phyloP scores from a whole-genome alignment of 2,329 filamentous ascomycete genomes.

The Mycosphaerella arachidis region DNA sequence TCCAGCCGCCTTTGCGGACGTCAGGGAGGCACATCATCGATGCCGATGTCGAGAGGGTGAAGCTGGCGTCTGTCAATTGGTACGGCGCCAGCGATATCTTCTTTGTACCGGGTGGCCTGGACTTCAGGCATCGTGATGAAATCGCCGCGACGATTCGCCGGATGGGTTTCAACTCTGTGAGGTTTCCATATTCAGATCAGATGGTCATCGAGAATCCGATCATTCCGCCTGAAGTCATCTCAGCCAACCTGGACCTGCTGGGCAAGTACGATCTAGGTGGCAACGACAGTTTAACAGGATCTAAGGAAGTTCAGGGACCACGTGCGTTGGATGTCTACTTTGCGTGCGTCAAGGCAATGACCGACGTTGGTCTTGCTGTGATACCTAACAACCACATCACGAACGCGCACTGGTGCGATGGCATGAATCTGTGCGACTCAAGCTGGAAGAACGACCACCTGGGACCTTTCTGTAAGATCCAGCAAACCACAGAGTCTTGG shows the following conservation, averaged over 20 bases:
- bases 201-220: conserved; percentile 58
- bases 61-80: conserved; percentile 64
- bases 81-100: conserved; percentile 65
- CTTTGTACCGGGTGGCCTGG: conserved; percentile 60
- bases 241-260: conserved; percentile 58
- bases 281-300: conserved; percentile 5
- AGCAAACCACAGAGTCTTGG: conserved; percentile 61
- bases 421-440: conserved; percentile 62
- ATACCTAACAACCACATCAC: conserved; percentile 70
- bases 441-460: conserved; percentile 64
- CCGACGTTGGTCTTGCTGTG: conserved; percentile 59
- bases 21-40: conserved; percentile 59
- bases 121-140: conserved; percentile 56
- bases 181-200: conserved; percentile 65
- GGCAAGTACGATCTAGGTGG: conserved; percentile 20
- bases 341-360: conserved; percentile 56
- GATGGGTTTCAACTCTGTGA: conserved; percentile 67
- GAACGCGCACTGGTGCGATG: conserved; percentile 64
- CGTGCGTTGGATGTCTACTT: conserved; percentile 59
- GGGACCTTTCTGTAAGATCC: conserved; percentile 55
- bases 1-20: conserved; percentile 56
- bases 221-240: conserved; percentile 49
- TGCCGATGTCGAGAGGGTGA: conserved; percentile 52
- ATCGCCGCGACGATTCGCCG: conserved; percentile 58
- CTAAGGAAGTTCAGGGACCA: conserved; percentile 34